Base-by-base conservation (phyloP, 2,329 filamentous ascomycete genomes). In the Pseudophaeomoniella oleicola region DNA sequence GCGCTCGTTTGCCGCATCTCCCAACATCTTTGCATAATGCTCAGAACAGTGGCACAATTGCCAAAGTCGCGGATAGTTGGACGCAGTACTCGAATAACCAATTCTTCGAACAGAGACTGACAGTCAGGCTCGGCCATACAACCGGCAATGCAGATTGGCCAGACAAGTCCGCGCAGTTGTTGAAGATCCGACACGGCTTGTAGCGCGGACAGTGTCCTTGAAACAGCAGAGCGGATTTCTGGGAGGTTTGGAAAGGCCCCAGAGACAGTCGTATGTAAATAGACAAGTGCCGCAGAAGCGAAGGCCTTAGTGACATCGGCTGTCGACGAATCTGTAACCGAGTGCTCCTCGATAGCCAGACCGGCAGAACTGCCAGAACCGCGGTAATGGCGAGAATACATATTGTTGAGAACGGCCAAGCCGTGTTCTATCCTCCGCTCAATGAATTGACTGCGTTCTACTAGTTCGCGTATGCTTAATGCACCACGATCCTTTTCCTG, bases 71-170 rank as follows among this genome's bases (percentile, higher is more conserved):
- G n/a, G n/a, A n/a, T n/a, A n/a, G n/a, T n/a, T n/a, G n/a, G n/a
- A n/a, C n/a, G n/a, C n/a, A n/a, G n/a, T n/a, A n/a, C n/a, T n/a
- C n/a, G n/a, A n/a, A n/a, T n/a, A n/a, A 40, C 9, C 31, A 38
- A 40, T 4, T 27, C 36, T 11, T 48, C 49, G 19, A 56, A 50
- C 10, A 38, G 36, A 17, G 18, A 31, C 44, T 46, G 42, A 19
- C 44, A 41, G 4, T 36, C 35, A 5, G 40, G 41, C 18, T 44
- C 41, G 4, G 36, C 22, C 13, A 40, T 14, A 32, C 52, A 56
- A 3, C 54, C 53, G 12, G 48, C 46, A 1, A 57, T 41, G 27
- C 52, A 56, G 16, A 54, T 49, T 15, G 53, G 53, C 53, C 53
- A 57, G 6, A 46, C 48, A 32, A 55, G 40, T 16, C 48, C 46